Evolutionary conservation across 371 early-diverging fungal species (phyloP).

Genomic region (Actinomucor elegans): DNA sequence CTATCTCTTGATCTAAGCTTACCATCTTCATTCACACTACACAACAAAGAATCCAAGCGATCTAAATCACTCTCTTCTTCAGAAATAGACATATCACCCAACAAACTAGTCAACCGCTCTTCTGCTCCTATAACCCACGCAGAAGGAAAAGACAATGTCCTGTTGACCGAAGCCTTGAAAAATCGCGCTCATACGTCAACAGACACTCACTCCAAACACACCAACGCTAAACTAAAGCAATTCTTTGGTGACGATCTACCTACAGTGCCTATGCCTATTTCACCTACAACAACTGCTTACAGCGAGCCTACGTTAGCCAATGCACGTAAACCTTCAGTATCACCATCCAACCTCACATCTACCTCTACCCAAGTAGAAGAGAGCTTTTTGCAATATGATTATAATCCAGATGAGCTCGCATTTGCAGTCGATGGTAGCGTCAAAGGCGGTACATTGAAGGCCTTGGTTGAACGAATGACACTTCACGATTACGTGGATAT

Average conservation of each 20-base stretch:
- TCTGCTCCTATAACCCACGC: conserved; percentile 15
- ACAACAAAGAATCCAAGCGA: neutral
- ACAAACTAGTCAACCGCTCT: conserved; percentile 5
- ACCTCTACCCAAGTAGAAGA: conserved; percentile 19
- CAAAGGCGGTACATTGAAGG: conserved; percentile 86
- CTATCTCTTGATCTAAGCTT: conserved; percentile 11
- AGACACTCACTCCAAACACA: conserved; percentile 4
- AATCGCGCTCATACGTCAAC: conserved; percentile 4
- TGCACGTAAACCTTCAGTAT: neutral
- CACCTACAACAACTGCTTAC: neutral
- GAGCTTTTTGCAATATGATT: conserved; percentile 36
- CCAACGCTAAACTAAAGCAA: conserved; percentile 51
- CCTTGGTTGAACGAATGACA: conserved; percentile 86
- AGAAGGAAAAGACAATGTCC: neutral
- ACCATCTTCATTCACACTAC: neutral
- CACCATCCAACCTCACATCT: neutral
- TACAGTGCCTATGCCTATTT: neutral
- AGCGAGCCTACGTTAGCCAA: conserved; percentile 16
- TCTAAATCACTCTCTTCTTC: neutral
- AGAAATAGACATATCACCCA: neutral
- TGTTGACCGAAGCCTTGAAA: neutral
- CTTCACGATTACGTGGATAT: conserved; percentile 79
- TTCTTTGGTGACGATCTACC: conserved; percentile 68
- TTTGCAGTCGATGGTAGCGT: conserved; percentile 85
- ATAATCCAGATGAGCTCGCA: conserved; percentile 63